Evolutionary conservation across 257 asterid species (phyloP).

Genomic region (Solanum chmielewskii): DNA sequence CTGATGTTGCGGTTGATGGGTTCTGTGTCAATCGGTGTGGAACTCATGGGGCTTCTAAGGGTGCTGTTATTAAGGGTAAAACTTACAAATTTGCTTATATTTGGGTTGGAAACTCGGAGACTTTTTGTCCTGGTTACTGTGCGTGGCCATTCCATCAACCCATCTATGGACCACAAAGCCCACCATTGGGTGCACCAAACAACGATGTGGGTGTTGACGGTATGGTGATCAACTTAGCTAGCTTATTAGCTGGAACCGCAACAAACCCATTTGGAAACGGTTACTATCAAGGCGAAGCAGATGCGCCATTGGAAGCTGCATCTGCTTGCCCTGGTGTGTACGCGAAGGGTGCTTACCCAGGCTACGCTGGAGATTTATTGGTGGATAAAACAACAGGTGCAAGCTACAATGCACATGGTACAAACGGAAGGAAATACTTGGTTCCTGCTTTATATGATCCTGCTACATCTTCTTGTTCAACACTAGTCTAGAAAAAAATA

Average conservation of each 20-base stretch:
- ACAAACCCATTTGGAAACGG: conserved; percentile 78
- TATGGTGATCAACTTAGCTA: conserved; percentile 33
- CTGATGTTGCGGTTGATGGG: conserved; percentile 48
- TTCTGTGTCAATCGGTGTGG: conserved; percentile 59
- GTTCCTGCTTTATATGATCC: conserved; percentile 69
- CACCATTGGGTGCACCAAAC: conserved; percentile 60
- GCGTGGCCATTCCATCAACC: conserved; percentile 86
- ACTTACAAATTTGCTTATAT: conserved; percentile 47
- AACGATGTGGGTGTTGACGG: conserved; percentile 66
- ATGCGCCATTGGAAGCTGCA: conserved; percentile 59
- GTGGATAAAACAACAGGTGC: conserved; percentile 56
- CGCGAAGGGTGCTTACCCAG: conserved; percentile 74
- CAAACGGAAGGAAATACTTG: conserved; percentile 45
- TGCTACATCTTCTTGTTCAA: conserved; percentile 43
- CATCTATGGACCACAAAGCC: conserved; percentile 62
- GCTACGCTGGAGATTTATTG: conserved; percentile 58
- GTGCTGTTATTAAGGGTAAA: conserved; percentile 10
- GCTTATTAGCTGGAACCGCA: conserved; percentile 55
- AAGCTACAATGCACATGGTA: conserved; percentile 68
- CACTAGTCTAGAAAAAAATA: conserved; percentile 29
- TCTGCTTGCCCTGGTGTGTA: conserved; percentile 77
- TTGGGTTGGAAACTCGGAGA: conserved; percentile 64
- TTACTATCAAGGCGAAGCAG: conserved; percentile 51
- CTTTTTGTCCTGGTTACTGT: conserved; percentile 48
- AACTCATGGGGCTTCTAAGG: conserved; percentile 39